Conservation (phyloP, 2,329 filamentous ascomycete species). For the Aspergillus awamori region DNA sequence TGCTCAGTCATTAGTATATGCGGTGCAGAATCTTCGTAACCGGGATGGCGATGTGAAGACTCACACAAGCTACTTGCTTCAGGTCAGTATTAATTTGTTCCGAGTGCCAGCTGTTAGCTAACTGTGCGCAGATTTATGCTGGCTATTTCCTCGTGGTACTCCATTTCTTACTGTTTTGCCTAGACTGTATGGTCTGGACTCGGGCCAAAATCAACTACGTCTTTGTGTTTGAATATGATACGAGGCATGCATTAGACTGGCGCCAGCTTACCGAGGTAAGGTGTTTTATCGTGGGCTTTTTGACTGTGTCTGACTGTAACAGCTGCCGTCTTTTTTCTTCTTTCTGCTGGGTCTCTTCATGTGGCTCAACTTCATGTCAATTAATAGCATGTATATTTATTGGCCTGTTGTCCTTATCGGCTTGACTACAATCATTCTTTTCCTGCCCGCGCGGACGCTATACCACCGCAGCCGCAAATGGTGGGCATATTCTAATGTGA, state of each 20-base stretch:
- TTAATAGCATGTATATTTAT: constrained; percentile 73
- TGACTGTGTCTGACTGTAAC: constrained; percentile 18
- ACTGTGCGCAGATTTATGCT: constrained; percentile 71
- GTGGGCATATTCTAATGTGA: constrained; percentile 85
- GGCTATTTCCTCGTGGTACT: constrained; percentile 86
- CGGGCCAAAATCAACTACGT: constrained; percentile 88
- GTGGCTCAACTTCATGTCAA: constrained; percentile 85
- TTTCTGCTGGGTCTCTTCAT: constrained; percentile 75
- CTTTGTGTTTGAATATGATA: constrained; percentile 96
- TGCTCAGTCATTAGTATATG: constrained; percentile 67
- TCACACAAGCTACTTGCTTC: constrained; percentile 71
- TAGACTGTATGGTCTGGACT: constrained; percentile 83
- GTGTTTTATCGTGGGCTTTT: background rate
- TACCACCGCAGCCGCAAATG: constrained; percentile 78
- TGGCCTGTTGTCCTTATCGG: constrained; percentile 81
- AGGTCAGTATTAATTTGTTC: constrained; percentile 43
- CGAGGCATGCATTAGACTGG: constrained; percentile 84
- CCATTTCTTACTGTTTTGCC: constrained; percentile 79
- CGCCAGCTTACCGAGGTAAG: constrained; percentile 74
- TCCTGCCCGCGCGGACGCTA: constrained; percentile 73
- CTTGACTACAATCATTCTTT: constrained; percentile 67
- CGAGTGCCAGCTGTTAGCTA: constrained; percentile 16
- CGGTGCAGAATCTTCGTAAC: constrained; percentile 54
- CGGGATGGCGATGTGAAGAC: constrained; percentile 52
- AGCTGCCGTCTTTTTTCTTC: constrained; percentile 81